Evolutionary conservation across 2,329 filamentous ascomycete species (phyloP).

Genomic region (Colletotrichum lentis): DNA sequence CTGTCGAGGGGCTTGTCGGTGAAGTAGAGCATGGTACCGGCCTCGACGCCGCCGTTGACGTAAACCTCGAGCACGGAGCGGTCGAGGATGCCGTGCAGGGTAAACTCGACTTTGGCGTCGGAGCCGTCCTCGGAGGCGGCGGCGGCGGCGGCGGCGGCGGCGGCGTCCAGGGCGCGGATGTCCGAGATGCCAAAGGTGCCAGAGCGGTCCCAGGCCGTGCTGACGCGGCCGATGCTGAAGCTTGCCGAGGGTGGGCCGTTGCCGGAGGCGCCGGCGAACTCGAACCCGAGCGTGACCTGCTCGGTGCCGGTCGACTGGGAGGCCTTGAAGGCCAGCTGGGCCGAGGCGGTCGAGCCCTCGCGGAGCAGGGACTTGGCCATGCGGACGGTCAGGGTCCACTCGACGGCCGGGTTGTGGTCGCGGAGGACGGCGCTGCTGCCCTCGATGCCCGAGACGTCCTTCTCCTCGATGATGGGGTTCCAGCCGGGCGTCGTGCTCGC

Average conservation of each 20-base stretch:
- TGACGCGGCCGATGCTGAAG: slow-evolving; percentile 45
- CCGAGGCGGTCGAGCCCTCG: slow-evolving; percentile 33
- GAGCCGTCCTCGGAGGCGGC: slow-evolving; percentile 39
- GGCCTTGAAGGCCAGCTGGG: slow-evolving; percentile 44
- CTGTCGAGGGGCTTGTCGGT: slow-evolving; percentile 36
- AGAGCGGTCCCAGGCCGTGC: slow-evolving; percentile 34
- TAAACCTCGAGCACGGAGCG: slow-evolving; percentile 49
- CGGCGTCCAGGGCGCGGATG: slow-evolving; percentile 27
- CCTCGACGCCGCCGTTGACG: slow-evolving; percentile 47
- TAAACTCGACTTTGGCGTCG: slow-evolving; percentile 46
- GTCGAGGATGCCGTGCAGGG: slow-evolving; percentile 48
- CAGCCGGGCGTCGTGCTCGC: slow-evolving; percentile 33
- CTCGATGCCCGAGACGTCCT: slow-evolving; percentile 26
- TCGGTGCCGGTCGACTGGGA: slow-evolving; percentile 38
- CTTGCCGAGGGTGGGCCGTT: slow-evolving; percentile 29
- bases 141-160: neutral
- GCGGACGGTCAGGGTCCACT: slow-evolving; percentile 37
- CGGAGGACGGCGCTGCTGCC: slow-evolving; percentile 32
- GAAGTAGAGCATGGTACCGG: slow-evolving; percentile 47
- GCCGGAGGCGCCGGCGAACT: slow-evolving; percentile 41
- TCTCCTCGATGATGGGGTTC: slow-evolving; percentile 36
- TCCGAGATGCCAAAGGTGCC: slow-evolving; percentile 25
- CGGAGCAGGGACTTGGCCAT: slow-evolving; percentile 32
- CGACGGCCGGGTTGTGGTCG: slow-evolving; percentile 36
- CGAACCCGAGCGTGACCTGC: slow-evolving; percentile 39